A percentile compares a stretch with the other conserved stretches of the same genome.
These are phyloP conservation scores for Truncatella angustata DNA, from an alignment of 2,329 filamentous ascomycete genomes.

Conservation along the genomic window DNA sequence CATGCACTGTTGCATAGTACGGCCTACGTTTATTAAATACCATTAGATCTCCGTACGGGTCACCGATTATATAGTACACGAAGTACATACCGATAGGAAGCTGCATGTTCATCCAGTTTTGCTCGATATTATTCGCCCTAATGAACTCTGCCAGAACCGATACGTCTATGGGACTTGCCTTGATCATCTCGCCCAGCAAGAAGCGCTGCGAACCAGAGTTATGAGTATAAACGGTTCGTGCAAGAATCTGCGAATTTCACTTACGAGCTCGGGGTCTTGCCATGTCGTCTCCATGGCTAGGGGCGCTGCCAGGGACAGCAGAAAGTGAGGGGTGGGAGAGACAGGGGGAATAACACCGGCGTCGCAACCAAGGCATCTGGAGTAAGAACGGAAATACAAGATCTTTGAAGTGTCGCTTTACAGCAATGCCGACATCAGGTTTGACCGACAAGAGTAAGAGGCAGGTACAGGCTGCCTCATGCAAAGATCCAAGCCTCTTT, in stretches of 20 bases:
- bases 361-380: constrained; percentile 33
- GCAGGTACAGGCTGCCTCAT: neutral
- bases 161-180: constrained; percentile 50
- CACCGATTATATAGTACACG: no score
- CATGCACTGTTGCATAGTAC: constrained; percentile 46
- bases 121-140: constrained; percentile 36
- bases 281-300: constrained; percentile 44
- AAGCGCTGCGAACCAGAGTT: constrained; percentile 44
- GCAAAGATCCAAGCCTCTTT: neutral
- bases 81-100: constrained; percentile 45
- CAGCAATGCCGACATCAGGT: neutral
- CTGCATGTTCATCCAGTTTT: constrained; percentile 48
- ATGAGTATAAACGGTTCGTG: constrained; percentile 17
- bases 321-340: constrained; percentile 22
- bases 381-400: constrained; percentile 16
- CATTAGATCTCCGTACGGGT: constrained; percentile 2
- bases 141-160: constrained; percentile 46
- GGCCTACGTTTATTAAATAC: constrained; percentile 31
- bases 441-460: neutral
- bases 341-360: constrained; percentile 24
- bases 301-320: constrained; percentile 18
- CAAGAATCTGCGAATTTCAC: constrained; percentile 13
- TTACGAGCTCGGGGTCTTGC: constrained; percentile 52
- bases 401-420: neutral
- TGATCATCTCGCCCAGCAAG: constrained; percentile 57